These are phyloP conservation scores for Suhomyces maxii DNA, from an alignment of 1,139 yeast genomes.

Conservation along the genomic window DNA sequence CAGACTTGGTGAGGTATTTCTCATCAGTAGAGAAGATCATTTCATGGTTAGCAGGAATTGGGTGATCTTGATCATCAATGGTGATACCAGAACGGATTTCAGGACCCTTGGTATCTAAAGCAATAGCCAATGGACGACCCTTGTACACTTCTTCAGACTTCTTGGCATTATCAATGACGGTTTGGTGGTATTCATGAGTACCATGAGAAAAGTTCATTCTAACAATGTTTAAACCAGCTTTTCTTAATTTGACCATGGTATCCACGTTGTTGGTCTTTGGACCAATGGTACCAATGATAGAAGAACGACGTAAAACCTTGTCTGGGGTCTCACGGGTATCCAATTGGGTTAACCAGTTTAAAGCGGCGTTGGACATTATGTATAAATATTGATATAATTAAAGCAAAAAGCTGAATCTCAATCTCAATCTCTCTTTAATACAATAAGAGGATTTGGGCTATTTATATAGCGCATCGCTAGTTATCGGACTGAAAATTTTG, in stretches of 20 bases:
- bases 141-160: conserved; percentile 86
- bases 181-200: conserved; percentile 92
- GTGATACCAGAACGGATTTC: conserved; percentile 99
- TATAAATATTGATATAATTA: not conserved
- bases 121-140: conserved; percentile 97
- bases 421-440: not conserved
- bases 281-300: conserved; percentile 97
- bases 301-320: conserved; percentile 85
- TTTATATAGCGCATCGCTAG: conserved; percentile 5
- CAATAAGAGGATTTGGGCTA: not conserved
- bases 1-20: conserved; percentile 65
- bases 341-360: conserved; percentile 79
- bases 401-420: not conserved
- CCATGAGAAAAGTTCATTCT: conserved; percentile 99
- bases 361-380: conserved; percentile 29
- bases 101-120: conserved; percentile 99
- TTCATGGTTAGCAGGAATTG: conserved; percentile 82
- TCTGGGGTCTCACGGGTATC: conserved; percentile 80
- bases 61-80: conserved; percentile 70
- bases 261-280: conserved; percentile 95
- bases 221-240: conserved; percentile 95
- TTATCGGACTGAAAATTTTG: conserved; percentile 11
- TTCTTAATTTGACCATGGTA: conserved; percentile 81
- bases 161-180: conserved; percentile 94
- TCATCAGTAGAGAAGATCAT: conserved; percentile 94